Conservation (phyloP, 345 rosid species). For the Punica granatum region DNA sequence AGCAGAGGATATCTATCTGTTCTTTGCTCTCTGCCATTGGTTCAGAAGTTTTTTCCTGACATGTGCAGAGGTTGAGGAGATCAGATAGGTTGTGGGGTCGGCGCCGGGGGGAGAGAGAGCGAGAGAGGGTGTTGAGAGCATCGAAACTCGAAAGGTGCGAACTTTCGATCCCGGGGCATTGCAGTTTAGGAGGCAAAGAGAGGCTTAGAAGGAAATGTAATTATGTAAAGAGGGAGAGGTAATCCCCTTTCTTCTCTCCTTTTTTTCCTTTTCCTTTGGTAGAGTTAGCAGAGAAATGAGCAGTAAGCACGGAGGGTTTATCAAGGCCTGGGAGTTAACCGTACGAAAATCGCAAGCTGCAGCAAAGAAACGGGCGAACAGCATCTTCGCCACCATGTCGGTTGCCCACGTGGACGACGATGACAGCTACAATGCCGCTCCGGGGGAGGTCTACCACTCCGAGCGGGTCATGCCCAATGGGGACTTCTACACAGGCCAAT, state of each 20-base stretch:
- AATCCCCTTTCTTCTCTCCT: not conserved
- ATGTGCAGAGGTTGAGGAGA: not conserved
- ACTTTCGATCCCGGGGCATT: conserved; percentile 3
- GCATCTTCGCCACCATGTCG: conserved; percentile 47
- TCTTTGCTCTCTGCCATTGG: not conserved
- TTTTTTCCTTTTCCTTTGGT: not conserved
- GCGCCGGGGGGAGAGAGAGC: not conserved
- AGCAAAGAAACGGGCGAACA: conserved; percentile 31
- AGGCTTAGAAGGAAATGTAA: conserved; percentile 8
- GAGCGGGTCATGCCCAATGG: conserved; percentile 59
- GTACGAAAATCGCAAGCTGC: conserved; percentile 29
- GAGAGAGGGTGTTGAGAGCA: not conserved
- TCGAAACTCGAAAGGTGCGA: conserved; percentile 2
- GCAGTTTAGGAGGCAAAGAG: not conserved
- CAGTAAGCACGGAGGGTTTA: conserved; percentile 20
- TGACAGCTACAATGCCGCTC: conserved; percentile 33
- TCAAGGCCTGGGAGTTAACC: conserved; percentile 40
- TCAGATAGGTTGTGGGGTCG: not conserved
- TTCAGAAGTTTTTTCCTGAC: not conserved
- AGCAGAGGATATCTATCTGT: not conserved
- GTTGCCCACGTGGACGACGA: conserved; percentile 93
- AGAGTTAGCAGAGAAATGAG: conserved; percentile 9
- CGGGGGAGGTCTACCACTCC: conserved; percentile 33
- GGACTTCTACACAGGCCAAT: conserved; percentile 82
- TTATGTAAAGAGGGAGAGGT: not conserved